phyloP scores from a whole-genome alignment of 768 basidiomycete species.

The Ramaria rubella region DNA sequence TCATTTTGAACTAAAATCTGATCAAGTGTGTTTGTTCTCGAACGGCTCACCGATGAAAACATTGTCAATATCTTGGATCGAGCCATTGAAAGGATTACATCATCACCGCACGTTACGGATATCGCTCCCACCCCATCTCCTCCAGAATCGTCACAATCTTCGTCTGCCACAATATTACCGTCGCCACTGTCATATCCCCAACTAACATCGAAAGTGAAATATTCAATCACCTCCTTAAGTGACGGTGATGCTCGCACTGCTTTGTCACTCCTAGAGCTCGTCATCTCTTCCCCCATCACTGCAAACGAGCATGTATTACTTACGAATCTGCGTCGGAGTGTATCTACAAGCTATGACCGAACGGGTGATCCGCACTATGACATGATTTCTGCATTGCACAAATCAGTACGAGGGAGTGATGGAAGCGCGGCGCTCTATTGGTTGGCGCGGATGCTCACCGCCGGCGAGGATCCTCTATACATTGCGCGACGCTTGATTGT shows the following conservation, averaged over 20 bases:
- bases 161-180: neutral
- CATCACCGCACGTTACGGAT: conserved; percentile 1
- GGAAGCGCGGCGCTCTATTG: conserved; percentile 80
- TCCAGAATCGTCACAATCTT: neutral
- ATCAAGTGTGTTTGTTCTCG: conserved; percentile 64
- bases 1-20: conserved; percentile 17
- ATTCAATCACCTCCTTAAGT: conserved; percentile 47
- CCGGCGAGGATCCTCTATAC: conserved; percentile 76
- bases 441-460: conserved; percentile 77
- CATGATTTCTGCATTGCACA: conserved; percentile 81
- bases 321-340: conserved; percentile 52
- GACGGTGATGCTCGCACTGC: conserved; percentile 73
- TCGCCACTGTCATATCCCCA: conserved; percentile 27
- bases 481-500: conserved; percentile 70
- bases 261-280: conserved; percentile 69
- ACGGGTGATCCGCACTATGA: conserved; percentile 73
- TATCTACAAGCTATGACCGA: conserved; percentile 64
- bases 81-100: conserved; percentile 38
- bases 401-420: conserved; percentile 72
- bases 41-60: conserved; percentile 59
- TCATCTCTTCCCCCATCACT: conserved; percentile 38
- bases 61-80: conserved; percentile 51
- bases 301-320: conserved; percentile 46
- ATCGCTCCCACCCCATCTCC: conserved; percentile 12
- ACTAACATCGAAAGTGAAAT: conserved; percentile 41